Percentiles rank a stretch among this genome's conserved stretches.
phyloP scores from a whole-genome alignment of 1,284 basidiomycete genomes.

The Coniferiporia sulphurascens region DNA sequence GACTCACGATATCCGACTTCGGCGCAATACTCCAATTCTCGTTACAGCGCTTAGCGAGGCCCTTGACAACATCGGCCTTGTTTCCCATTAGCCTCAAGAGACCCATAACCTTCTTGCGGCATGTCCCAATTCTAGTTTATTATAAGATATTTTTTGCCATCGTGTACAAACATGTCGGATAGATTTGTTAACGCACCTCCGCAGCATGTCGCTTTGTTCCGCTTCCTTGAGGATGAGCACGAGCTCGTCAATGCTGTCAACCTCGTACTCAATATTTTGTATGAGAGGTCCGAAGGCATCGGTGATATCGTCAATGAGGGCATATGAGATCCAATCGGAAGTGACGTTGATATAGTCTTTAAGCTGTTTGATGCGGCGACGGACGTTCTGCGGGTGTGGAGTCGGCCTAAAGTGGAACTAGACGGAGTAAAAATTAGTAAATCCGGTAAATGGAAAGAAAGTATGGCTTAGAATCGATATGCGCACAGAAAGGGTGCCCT shows the following conservation, averaged over 20 bases:
- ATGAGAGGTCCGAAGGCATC: slow-evolving; percentile 99
- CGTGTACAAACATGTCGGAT: background rate
- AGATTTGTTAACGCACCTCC: slow-evolving; percentile 35
- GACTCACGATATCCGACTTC: slow-evolving; percentile 89
- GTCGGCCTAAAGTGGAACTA: slow-evolving; percentile 98
- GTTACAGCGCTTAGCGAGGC: slow-evolving; percentile 95
- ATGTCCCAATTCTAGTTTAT: slow-evolving; percentile 83
- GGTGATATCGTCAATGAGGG: slow-evolving; percentile 99
- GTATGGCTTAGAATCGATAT: slow-evolving; percentile 17
- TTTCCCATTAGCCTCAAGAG: slow-evolving; percentile 94
- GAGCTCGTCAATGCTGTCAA: slow-evolving; percentile 98
- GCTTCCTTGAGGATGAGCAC: slow-evolving; percentile 92
- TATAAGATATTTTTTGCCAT: background rate
- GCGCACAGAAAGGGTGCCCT: slow-evolving; percentile 89
- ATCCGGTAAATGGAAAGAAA: background rate
- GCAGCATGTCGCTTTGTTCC: slow-evolving; percentile 77
- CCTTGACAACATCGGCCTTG: slow-evolving; percentile 99
- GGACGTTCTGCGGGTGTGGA: slow-evolving; percentile 96
- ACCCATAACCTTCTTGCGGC: slow-evolving; percentile 99
- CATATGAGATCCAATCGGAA: slow-evolving; percentile 99
- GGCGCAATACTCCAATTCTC: slow-evolving; percentile 99
- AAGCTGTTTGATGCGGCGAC: slow-evolving; percentile 96
- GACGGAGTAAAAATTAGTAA: slow-evolving; percentile 1
- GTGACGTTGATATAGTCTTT: slow-evolving; percentile 99
- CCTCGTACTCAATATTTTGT: slow-evolving; percentile 98